Percentiles rank a stretch among this genome's conserved stretches.
Evolutionary conservation across 345 rosid species (phyloP).

Genomic region (Murraya koenigii): DNA sequence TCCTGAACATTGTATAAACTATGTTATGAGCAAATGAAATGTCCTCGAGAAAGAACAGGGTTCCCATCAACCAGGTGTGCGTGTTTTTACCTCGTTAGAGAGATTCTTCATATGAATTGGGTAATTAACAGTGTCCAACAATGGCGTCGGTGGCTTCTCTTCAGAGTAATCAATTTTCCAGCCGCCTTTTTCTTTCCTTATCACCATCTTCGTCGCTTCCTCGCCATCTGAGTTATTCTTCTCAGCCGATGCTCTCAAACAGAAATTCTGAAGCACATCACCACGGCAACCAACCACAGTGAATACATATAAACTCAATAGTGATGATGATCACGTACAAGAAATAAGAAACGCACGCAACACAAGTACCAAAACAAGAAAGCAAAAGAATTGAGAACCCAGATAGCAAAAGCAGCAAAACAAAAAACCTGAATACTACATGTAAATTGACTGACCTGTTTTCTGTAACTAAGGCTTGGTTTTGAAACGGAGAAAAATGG

Average conservation of each 20-base stretch:
- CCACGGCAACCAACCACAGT: background rate
- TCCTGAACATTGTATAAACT: constrained; percentile 33
- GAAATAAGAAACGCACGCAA: background rate
- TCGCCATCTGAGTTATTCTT: constrained; percentile 25
- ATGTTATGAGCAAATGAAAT: background rate
- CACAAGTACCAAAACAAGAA: background rate
- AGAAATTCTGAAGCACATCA: constrained; percentile 34
- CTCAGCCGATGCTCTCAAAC: constrained; percentile 35
- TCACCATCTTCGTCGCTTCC: constrained; percentile 32
- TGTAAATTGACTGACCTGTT: constrained; percentile 24
- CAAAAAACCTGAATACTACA: background rate
- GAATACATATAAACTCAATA: too few species aligned
- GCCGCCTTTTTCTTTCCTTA: constrained; percentile 34
- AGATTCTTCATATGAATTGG: constrained; percentile 79
- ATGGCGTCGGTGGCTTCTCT: constrained; percentile 61
- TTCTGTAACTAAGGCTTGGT: constrained; percentile 18
- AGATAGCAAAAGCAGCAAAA: background rate
- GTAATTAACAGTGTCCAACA: constrained; percentile 66
- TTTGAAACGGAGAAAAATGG: constrained; percentile 22
- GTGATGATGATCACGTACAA: too few species aligned
- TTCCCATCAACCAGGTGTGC: background rate
- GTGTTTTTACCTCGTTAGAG: constrained; percentile 39
- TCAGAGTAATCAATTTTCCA: constrained; percentile 47
- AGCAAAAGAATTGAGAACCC: background rate
- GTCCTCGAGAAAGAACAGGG: background rate